These are phyloP conservation scores for Chlamydomonas incerta DNA, from an alignment of 139 green algal genomes.

Conservation along the genomic window DNA sequence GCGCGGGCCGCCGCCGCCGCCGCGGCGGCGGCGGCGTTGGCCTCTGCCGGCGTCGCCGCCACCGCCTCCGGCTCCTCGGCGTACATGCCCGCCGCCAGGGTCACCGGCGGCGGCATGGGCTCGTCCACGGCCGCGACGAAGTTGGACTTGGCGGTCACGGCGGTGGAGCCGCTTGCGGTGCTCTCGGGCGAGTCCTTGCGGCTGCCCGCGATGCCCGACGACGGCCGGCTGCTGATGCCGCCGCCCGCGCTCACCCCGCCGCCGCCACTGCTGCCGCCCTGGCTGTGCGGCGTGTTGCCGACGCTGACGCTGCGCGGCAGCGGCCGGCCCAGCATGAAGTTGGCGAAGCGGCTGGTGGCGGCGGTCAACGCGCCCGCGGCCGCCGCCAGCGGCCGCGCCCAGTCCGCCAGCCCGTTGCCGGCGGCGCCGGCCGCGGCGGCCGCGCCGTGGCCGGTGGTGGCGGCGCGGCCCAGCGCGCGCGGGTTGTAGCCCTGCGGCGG, in stretches of 20 bases:
- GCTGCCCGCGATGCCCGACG: background rate
- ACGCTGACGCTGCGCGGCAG: background rate
- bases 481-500: conserved; percentile 26
- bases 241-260: background rate
- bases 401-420: background rate
- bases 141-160: too few species aligned
- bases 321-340: too few species aligned
- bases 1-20: too few species aligned
- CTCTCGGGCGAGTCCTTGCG: background rate
- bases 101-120: too few species aligned
- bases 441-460: background rate
- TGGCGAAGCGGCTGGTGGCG: background rate
- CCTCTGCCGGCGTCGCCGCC: too few species aligned
- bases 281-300: background rate
- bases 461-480: background rate
- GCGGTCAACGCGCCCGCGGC: background rate
- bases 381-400: background rate
- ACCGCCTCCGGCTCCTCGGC: too few species aligned
- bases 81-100: too few species aligned
- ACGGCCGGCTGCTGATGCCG: background rate
- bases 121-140: too few species aligned
- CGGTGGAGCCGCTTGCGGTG: too few species aligned
- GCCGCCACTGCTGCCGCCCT: background rate
- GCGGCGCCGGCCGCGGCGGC: background rate
- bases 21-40: too few species aligned